Percentiles rank a stretch among this genome's conserved stretches.
Conservation (phyloP, 108 stramenopile genomes). For the Cylindrotheca closterium region DNA sequence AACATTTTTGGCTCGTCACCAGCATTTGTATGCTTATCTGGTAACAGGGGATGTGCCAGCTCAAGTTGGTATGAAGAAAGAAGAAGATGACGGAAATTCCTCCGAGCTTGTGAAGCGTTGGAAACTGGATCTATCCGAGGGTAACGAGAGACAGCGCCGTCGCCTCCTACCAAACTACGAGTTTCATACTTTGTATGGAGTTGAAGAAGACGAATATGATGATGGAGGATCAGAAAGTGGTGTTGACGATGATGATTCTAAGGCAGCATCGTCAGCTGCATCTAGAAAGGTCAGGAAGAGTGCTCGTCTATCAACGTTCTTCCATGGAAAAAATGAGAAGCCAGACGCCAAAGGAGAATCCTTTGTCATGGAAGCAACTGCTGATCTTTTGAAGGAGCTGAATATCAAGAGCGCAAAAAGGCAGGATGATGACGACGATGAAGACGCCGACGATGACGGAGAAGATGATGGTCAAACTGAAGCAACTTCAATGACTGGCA, state of each 20-base stretch:
- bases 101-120: slow-evolving; percentile 53
- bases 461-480: slow-evolving; percentile 54
- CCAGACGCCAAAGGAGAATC: slow-evolving; percentile 6
- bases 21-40: slow-evolving; percentile 21
- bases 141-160: slow-evolving; percentile 80
- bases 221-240: background rate
- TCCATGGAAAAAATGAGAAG: background rate
- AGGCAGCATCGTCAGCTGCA: slow-evolving; percentile 3
- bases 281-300: background rate
- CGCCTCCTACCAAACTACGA: slow-evolving; percentile 88
- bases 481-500: slow-evolving; percentile 20
- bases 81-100: slow-evolving; percentile 18
- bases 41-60: background rate
- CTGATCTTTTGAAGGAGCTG: slow-evolving; percentile 76
- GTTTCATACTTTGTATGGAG: slow-evolving; percentile 86
- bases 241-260: slow-evolving; percentile 24
- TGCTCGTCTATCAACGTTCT: background rate
- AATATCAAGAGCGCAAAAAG: slow-evolving; percentile 44
- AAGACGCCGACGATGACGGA: slow-evolving; percentile 59
- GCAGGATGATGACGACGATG: slow-evolving; percentile 39
- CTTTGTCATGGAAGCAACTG: slow-evolving; percentile 71
- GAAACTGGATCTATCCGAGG: slow-evolving; percentile 90
- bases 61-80: slow-evolving; percentile 14
- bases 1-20: slow-evolving; percentile 43
- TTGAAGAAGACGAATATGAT: slow-evolving; percentile 53